These are phyloP conservation scores for Ploettnerulaceae sp. DNA, from an alignment of 2,329 filamentous ascomycete species.

Conservation along the genomic window DNA sequence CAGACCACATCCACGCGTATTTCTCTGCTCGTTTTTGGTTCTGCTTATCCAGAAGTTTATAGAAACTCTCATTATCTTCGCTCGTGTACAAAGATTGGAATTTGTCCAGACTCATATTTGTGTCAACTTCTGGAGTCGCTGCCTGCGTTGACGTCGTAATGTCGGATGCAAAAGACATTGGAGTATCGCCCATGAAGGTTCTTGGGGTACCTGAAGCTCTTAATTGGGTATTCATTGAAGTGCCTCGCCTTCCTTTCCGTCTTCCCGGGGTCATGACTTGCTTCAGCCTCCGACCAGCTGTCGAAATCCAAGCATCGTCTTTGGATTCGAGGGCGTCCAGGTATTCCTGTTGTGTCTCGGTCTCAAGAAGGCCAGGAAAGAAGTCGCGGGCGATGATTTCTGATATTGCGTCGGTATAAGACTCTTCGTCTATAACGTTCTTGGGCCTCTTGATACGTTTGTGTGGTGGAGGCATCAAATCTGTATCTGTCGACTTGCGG, in stretches of 20 bases:
- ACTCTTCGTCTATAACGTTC: conserved; percentile 86
- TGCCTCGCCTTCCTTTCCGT: conserved; percentile 34
- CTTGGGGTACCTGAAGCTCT: conserved; percentile 53
- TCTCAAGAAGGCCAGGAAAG: conserved; percentile 86
- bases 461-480: conserved; percentile 85
- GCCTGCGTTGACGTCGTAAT: conserved; percentile 35
- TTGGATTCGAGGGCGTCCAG: conserved; percentile 84
- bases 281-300: conserved; percentile 65
- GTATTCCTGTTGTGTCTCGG: conserved; percentile 85
- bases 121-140: conserved; percentile 54
- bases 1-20: conserved; percentile 82
- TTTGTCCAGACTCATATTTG: conserved; percentile 72
- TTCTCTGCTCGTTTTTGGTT: conserved; percentile 81
- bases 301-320: conserved; percentile 79
- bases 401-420: conserved; percentile 84
- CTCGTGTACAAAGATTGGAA: conserved; percentile 95
- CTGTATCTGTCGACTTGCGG: conserved; percentile 55
- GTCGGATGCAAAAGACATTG: conserved; percentile 50
- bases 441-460: conserved; percentile 91
- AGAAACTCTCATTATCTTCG: conserved; percentile 97
- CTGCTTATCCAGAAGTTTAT: conserved; percentile 83
- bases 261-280: conserved; percentile 79
- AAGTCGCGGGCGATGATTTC: conserved; percentile 96
- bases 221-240: conserved; percentile 32
- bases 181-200: conserved; percentile 68